A percentile compares a stretch with the other conserved stretches of the same genome.
phyloP scores from a whole-genome alignment of 2,329 filamentous ascomycete species.

The Daldinia sp. region DNA sequence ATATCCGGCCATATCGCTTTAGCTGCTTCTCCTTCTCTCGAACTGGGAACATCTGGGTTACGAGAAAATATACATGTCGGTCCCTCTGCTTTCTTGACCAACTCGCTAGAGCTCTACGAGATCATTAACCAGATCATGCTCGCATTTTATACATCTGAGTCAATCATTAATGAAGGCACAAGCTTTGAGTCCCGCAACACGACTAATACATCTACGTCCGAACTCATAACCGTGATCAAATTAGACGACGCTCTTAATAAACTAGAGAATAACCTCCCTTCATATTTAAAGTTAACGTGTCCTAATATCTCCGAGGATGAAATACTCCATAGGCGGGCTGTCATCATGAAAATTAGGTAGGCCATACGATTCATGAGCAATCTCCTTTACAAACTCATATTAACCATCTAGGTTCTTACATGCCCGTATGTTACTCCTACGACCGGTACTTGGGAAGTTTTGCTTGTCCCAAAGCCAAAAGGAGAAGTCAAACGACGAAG shows the following conservation, averaged over 20 bases:
- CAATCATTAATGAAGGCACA: not conserved
- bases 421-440: not conserved
- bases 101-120: not conserved
- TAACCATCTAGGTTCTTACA: not conserved
- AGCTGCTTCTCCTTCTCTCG: not conserved
- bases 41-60: not conserved
- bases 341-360: not conserved
- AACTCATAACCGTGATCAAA: not conserved
- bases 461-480: not conserved
- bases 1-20: not conserved
- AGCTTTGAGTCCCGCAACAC: not conserved
- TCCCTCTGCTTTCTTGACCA: not conserved
- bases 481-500: not conserved
- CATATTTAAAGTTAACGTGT: not conserved
- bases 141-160: not conserved
- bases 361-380: not conserved
- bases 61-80: not conserved
- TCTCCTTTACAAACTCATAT: not conserved
- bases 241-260: not conserved
- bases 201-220: not conserved
- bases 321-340: not conserved
- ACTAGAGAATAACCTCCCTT: not conserved
- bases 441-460: not conserved
- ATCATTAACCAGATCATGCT: not conserved
- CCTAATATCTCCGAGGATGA: not conserved